Evolutionary conservation across 148 eudicot species (phyloP).

Genomic region (Diospyros kaki): DNA sequence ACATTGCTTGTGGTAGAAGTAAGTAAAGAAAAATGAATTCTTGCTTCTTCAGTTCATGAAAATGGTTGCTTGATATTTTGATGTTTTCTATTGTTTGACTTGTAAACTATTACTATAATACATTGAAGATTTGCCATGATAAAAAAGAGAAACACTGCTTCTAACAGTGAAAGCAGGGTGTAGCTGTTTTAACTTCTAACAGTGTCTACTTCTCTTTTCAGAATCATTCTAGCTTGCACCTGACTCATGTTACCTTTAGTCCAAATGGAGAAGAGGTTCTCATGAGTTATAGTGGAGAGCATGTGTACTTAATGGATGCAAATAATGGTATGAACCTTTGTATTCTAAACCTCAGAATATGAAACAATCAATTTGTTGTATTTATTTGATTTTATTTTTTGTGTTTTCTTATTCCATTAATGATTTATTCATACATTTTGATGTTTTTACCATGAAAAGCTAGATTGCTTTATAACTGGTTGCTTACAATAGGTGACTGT

Average conservation of each 20-base stretch:
- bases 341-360: not conserved
- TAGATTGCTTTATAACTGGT: no score
- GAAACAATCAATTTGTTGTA: no score
- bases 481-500: no score
- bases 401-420: not conserved
- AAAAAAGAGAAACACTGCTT: not conserved
- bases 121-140: not conserved
- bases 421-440: not conserved
- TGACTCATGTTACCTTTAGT: slow-evolving; percentile 92
- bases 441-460: no score
- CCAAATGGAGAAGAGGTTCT: slow-evolving; percentile 90
- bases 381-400: not conserved
- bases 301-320: slow-evolving; percentile 90
- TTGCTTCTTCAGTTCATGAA: not conserved
- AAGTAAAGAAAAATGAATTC: not conserved
- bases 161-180: not conserved
- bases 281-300: slow-evolving; percentile 90
- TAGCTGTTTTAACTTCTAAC: slow-evolving; percentile 7
- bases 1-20: not conserved
- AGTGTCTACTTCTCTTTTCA: slow-evolving; percentile 26
- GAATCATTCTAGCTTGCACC: slow-evolving; percentile 76
- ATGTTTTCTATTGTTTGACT: not conserved
- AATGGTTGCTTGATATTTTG: not conserved
- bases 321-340: slow-evolving; percentile 44
- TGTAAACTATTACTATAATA: not conserved